Percentiles rank a stretch among this genome's conserved stretches.
Conservation (phyloP, 768 basidiomycete genomes). For the Sarcodon sp. region DNA sequence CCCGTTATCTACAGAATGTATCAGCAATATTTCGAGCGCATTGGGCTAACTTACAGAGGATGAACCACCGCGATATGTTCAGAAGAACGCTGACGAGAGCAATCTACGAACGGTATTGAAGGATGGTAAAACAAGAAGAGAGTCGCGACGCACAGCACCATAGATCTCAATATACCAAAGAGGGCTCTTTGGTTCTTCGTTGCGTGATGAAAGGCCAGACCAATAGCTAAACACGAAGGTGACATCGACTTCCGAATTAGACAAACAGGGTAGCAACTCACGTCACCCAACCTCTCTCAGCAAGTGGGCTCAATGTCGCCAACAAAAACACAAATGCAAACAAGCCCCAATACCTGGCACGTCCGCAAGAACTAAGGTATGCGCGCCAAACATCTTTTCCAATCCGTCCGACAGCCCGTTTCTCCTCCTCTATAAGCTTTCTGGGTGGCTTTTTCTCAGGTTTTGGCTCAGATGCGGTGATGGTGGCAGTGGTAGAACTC, state of each 20-base stretch:
- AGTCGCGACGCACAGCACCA: slow-evolving; percentile 20
- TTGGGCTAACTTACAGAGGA: slow-evolving; percentile 30
- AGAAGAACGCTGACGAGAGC: slow-evolving; percentile 29
- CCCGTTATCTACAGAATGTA: slow-evolving; percentile 22
- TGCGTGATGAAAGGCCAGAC: slow-evolving; percentile 21
- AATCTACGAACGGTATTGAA: background rate
- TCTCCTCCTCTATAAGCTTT: slow-evolving; percentile 68
- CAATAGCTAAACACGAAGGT: slow-evolving; percentile 10
- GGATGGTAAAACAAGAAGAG: too few relatives aligned
- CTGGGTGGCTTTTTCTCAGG: slow-evolving; percentile 46
- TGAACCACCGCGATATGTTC: slow-evolving; percentile 50
- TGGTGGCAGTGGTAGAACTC: slow-evolving; percentile 27
- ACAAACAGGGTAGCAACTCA: background rate
- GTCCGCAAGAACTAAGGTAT: slow-evolving; percentile 29
- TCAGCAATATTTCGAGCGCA: too few relatives aligned
- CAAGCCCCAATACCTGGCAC: slow-evolving; percentile 22
- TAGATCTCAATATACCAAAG: slow-evolving; percentile 62
- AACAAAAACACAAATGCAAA: slow-evolving; percentile 22
- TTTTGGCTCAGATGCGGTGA: slow-evolving; percentile 17
- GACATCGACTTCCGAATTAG: too few relatives aligned
- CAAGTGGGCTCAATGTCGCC: slow-evolving; percentile 28
- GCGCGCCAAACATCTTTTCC: slow-evolving; percentile 29
- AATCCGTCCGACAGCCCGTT: slow-evolving; percentile 35
- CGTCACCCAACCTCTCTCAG: slow-evolving; percentile 35
- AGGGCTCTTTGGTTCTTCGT: slow-evolving; percentile 12